Evolutionary conservation across 202 grass and related monocot species (phyloP).

Genomic region (Carex sylvatica): DNA sequence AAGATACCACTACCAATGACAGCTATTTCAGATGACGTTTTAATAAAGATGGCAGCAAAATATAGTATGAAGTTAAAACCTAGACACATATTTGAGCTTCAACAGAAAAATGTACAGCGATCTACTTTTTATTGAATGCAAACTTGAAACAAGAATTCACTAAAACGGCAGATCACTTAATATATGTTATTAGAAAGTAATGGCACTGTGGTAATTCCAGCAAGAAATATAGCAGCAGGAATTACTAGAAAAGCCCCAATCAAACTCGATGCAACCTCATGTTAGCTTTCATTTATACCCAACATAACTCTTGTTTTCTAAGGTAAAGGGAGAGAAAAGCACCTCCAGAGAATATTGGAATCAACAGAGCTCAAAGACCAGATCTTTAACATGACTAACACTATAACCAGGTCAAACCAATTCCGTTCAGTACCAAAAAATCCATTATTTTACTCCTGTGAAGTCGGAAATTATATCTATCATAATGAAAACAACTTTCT

Average conservation of each 20-base stretch:
- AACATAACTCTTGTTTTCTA: not conserved
- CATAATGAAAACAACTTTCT: not conserved
- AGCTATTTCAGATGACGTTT: not conserved
- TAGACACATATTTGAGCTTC: not conserved
- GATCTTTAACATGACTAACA: not conserved
- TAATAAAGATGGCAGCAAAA: not conserved
- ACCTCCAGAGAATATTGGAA: not conserved
- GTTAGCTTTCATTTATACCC: not conserved
- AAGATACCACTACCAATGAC: not conserved
- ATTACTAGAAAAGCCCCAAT: not conserved
- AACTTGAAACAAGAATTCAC: slow-evolving; percentile 2
- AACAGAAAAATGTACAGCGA: not conserved
- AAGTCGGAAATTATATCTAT: not conserved
- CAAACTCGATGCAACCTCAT: not conserved
- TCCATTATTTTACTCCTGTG: not conserved
- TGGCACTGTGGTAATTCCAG: not conserved
- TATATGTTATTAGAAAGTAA: not conserved
- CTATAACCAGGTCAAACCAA: not conserved
- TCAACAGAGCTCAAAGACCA: not conserved
- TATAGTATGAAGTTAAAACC: not conserved
- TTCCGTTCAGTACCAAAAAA: not conserved
- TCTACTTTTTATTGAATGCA: not conserved
- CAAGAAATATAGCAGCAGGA: not conserved
- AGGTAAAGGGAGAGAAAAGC: not conserved
- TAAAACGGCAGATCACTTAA: not conserved